Conservation (phyloP, 495 filamentous ascomycete species). For the Terfezia claveryi region DNA sequence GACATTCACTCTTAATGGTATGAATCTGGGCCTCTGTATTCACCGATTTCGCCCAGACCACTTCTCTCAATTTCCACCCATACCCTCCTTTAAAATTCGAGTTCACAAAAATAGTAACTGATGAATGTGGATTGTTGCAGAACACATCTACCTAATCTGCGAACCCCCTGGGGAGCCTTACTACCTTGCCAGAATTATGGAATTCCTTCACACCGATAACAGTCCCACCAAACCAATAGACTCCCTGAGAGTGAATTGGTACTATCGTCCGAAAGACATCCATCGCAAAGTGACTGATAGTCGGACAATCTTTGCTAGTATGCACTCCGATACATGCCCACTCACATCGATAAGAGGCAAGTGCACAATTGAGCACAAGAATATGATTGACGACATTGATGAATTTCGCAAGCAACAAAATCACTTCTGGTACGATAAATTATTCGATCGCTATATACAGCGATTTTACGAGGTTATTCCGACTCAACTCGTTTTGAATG, state of each 20-base stretch:
- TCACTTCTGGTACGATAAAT: slow-evolving; percentile 89
- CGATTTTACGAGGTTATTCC: slow-evolving; percentile 95
- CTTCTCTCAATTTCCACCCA: no score
- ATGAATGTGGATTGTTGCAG: slow-evolving; percentile 25
- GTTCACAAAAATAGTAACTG: neutral
- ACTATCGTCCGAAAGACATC: slow-evolving; percentile 89
- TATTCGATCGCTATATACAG: slow-evolving; percentile 95
- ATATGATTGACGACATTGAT: slow-evolving; percentile 62
- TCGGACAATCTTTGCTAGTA: slow-evolving; percentile 75
- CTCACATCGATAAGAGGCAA: slow-evolving; percentile 79
- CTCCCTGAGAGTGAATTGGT: slow-evolving; percentile 87
- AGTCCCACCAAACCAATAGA: slow-evolving; percentile 53
- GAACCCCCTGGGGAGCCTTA: slow-evolving; percentile 96
- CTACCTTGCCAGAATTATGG: slow-evolving; percentile 94
- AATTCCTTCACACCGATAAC: slow-evolving; percentile 68
- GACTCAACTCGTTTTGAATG: slow-evolving; percentile 80
- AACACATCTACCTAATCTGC: slow-evolving; percentile 92
- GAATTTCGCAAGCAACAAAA: slow-evolving; percentile 65
- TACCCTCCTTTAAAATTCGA: no score
- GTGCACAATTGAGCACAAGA: slow-evolving; percentile 68
- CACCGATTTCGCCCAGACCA: neutral
- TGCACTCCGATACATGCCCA: slow-evolving; percentile 95
- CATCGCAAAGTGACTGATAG: slow-evolving; percentile 76
- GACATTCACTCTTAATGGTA: slow-evolving; percentile 64
- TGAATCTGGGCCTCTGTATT: slow-evolving; percentile 19